Evolutionary conservation across 2,329 filamentous ascomycete species (phyloP).

Genomic region (Sclerotinia minor): DNA sequence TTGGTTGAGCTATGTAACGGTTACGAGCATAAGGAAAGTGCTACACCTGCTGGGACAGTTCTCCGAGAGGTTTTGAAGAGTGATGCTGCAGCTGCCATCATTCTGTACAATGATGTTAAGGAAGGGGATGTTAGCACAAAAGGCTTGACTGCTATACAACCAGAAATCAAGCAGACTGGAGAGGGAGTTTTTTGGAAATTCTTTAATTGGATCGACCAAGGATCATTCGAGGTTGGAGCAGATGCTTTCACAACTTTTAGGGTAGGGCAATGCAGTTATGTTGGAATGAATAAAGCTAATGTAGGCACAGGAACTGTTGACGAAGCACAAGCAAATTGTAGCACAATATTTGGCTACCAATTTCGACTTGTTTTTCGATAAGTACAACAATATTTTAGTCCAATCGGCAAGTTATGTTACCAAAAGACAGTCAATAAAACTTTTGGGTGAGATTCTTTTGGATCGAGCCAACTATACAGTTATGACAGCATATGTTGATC

Average conservation of each 20-base stretch:
- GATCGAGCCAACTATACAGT: slow-evolving; percentile 96
- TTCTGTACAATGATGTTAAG: slow-evolving; percentile 86
- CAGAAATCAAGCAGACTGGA: slow-evolving; percentile 72
- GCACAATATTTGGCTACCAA: slow-evolving; percentile 85
- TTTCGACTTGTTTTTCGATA: slow-evolving; percentile 89
- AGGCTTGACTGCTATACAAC: slow-evolving; percentile 75
- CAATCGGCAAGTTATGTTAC: slow-evolving; percentile 97
- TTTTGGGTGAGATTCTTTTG: slow-evolving; percentile 90
- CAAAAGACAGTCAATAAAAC: slow-evolving; percentile 95
- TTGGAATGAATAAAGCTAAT: slow-evolving; percentile 26
- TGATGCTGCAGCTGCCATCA: slow-evolving; percentile 84
- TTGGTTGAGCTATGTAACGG: slow-evolving; percentile 85
- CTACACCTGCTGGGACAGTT: slow-evolving; percentile 86
- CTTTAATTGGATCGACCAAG: slow-evolving; percentile 95
- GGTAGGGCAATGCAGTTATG: slow-evolving; percentile 51
- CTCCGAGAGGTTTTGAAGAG: slow-evolving; percentile 86
- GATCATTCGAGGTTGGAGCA: slow-evolving; percentile 92
- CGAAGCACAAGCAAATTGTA: slow-evolving; percentile 88
- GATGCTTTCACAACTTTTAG: slow-evolving; percentile 98
- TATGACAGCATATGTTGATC: slow-evolving; percentile 96
- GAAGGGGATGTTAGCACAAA: slow-evolving; percentile 66
- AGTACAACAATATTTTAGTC: slow-evolving; percentile 84
- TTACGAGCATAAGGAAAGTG: slow-evolving; percentile 87
- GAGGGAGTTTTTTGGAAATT: slow-evolving; percentile 94
- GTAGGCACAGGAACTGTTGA: slow-evolving; percentile 77